These are phyloP conservation scores for Aspergillus sp. DNA, from an alignment of 2,329 filamentous ascomycete genomes.

Conservation along the genomic window DNA sequence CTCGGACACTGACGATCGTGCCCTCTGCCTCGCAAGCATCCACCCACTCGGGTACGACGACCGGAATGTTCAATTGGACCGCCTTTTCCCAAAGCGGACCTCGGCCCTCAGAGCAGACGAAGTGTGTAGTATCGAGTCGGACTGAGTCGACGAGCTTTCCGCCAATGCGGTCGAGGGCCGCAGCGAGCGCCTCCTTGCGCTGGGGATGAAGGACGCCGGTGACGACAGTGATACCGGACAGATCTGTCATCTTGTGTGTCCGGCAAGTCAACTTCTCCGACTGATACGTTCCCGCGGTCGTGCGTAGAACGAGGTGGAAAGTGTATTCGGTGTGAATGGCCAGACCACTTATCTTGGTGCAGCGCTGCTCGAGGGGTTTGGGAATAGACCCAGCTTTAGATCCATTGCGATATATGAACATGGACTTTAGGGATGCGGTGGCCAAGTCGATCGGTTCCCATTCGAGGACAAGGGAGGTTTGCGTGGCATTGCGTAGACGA, in stretches of 20 bases:
- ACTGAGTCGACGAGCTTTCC: conserved; percentile 89
- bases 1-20: conserved; percentile 88
- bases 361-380: conserved; percentile 80
- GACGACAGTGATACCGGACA: conserved; percentile 93
- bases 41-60: conserved; percentile 96
- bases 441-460: conserved; percentile 96
- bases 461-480: conserved; percentile 97
- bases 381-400: conserved; percentile 97
- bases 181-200: conserved; percentile 72
- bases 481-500: conserved; percentile 93
- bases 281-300: conserved; percentile 82
- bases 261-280: conserved; percentile 83
- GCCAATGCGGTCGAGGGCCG: conserved; percentile 83
- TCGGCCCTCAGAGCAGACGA: conserved; percentile 91
- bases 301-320: conserved; percentile 90
- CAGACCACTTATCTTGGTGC: conserved; percentile 94
- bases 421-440: conserved; percentile 85
- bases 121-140: conserved; percentile 96
- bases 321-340: conserved; percentile 96
- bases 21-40: conserved; percentile 94
- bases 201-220: conserved; percentile 79
- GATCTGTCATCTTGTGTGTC: conserved; percentile 98
- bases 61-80: conserved; percentile 95
- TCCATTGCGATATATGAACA: conserved; percentile 92
- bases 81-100: conserved; percentile 95